phyloP scores from a whole-genome alignment of 2,329 filamentous ascomycete species.

The Cercospora sp. region DNA sequence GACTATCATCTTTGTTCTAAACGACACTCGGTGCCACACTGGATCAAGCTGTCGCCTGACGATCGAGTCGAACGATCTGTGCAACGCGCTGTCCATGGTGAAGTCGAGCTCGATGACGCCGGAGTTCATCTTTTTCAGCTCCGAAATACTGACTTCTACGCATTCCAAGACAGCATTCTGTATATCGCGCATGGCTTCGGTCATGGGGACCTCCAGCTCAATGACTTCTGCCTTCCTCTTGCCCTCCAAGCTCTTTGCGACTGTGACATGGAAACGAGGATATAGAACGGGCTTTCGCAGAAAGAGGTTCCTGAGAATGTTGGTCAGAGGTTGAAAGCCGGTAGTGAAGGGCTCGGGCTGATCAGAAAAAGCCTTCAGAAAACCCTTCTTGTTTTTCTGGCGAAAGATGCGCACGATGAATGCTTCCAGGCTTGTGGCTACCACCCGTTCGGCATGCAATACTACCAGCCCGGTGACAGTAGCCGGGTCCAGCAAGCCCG shows the following conservation, averaged over 20 bases:
- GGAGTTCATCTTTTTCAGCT: conserved; percentile 86
- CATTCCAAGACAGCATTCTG: conserved; percentile 95
- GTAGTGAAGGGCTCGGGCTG: conserved; percentile 85
- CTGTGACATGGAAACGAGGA: conserved; percentile 88
- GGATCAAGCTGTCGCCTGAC: conserved; percentile 88
- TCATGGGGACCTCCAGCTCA: conserved; percentile 95
- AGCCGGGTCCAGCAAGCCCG: conserved; percentile 75
- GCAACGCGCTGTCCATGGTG: conserved; percentile 89
- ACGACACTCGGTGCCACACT: conserved; percentile 95
- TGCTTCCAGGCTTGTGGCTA: conserved; percentile 86
- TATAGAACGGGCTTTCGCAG: conserved; percentile 84
- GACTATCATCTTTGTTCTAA: conserved; percentile 92
- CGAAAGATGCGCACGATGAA: conserved; percentile 93
- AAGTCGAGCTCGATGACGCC: conserved; percentile 91
- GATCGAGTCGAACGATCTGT: conserved; percentile 87
- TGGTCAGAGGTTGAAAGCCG: conserved; percentile 83
- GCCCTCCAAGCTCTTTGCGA: conserved; percentile 86
- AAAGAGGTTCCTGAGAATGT: conserved; percentile 91
- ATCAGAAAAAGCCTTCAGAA: conserved; percentile 95
- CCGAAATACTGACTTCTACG: conserved; percentile 89
- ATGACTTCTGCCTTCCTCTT: conserved; percentile 94
- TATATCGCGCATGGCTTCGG: conserved; percentile 86
- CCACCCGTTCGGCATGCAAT: conserved; percentile 81
- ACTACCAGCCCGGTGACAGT: conserved; percentile 85
- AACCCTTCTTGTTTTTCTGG: conserved; percentile 90